Percentiles rank a stretch among this genome's conserved stretches.
Evolutionary conservation across 768 basidiomycete species (phyloP).

Genomic region (Lactarius psammicola): DNA sequence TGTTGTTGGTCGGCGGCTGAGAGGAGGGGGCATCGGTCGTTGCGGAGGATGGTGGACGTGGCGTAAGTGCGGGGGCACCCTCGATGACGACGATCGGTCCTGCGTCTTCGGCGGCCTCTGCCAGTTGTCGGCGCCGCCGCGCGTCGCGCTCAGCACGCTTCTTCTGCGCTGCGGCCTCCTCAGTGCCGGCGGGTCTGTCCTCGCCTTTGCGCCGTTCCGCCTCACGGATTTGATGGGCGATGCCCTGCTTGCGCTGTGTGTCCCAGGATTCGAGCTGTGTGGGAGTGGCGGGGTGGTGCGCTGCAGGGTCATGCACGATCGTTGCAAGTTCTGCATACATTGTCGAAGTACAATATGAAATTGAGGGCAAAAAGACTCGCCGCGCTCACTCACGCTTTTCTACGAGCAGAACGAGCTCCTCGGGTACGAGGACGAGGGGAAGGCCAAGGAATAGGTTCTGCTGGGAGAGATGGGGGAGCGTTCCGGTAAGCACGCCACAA

Average conservation of each 20-base stretch:
- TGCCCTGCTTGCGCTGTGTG: constrained; percentile 44
- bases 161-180: constrained; percentile 59
- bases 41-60: background rate
- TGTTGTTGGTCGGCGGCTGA: constrained; percentile 13
- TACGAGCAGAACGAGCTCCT: constrained; percentile 88
- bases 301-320: constrained; percentile 67
- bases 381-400: constrained; percentile 58
- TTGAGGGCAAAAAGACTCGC: background rate
- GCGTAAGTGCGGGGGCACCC: background rate
- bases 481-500: constrained; percentile 84
- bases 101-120: background rate
- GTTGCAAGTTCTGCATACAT: constrained; percentile 55
- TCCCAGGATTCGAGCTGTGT: constrained; percentile 56
- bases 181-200: constrained; percentile 28
- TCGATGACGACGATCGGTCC: background rate
- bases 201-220: constrained; percentile 46
- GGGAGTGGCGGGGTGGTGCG: constrained; percentile 51
- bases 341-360: background rate
- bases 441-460: constrained; percentile 96
- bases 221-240: constrained; percentile 49
- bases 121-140: constrained; percentile 28
- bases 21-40: background rate
- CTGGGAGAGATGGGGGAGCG: constrained; percentile 90
- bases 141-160: constrained; percentile 74
- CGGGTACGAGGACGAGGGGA: constrained; percentile 85